Evolutionary conservation across 2,329 filamentous ascomycete species (phyloP).

Genomic region (Alternaria triticina): DNA sequence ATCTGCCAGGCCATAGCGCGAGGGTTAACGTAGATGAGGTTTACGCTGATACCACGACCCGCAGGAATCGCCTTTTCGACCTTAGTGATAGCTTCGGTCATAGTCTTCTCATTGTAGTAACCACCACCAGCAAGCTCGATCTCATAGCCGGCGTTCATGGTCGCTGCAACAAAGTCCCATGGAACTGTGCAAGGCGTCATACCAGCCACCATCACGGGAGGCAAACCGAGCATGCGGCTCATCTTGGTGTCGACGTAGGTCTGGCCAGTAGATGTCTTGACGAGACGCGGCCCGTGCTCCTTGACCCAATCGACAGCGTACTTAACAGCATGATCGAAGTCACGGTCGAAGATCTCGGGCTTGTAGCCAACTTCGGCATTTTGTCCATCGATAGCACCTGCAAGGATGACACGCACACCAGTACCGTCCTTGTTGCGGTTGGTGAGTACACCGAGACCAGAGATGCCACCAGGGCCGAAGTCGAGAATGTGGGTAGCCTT

Average conservation of each 20-base stretch:
- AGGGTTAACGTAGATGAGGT: slow-evolving; percentile 62
- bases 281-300: slow-evolving; percentile 89
- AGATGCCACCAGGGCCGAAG: slow-evolving; percentile 96
- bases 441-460: slow-evolving; percentile 91
- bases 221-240: slow-evolving; percentile 55
- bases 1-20: slow-evolving; percentile 62
- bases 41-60: slow-evolving; percentile 60
- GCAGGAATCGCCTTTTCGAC: slow-evolving; percentile 53
- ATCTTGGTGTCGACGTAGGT: slow-evolving; percentile 93
- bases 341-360: slow-evolving; percentile 94
- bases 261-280: slow-evolving; percentile 86
- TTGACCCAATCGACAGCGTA: slow-evolving; percentile 98
- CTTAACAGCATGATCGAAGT: slow-evolving; percentile 92
- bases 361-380: slow-evolving; percentile 95
- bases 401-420: slow-evolving; percentile 93
- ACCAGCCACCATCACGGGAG: slow-evolving; percentile 57
- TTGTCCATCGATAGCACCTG: slow-evolving; percentile 89
- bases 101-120: slow-evolving; percentile 55
- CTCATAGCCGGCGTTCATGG: slow-evolving; percentile 60
- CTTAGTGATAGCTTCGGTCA: slow-evolving; percentile 55
- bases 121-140: slow-evolving; percentile 59
- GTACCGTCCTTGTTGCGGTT: slow-evolving; percentile 99
- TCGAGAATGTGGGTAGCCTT: slow-evolving; percentile 92
- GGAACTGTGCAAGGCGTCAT: slow-evolving; percentile 58
- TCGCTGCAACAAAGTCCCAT: slow-evolving; percentile 60